These are phyloP conservation scores for Babesia divergens DNA, from an alignment of 169 alveolate genomes.

Conservation along the genomic window DNA sequence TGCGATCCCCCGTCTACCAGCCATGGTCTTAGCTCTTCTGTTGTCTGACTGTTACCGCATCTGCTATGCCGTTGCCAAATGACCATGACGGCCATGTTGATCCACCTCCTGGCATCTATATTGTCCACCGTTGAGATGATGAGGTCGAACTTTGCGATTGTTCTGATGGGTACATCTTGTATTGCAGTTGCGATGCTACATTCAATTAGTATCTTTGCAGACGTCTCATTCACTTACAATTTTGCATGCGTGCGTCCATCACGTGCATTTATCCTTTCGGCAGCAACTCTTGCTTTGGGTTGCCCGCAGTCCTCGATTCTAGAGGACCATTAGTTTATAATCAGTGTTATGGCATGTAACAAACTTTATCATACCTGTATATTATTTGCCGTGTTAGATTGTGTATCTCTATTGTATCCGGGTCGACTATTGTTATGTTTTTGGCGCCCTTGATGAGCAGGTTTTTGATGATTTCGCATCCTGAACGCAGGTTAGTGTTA, in stretches of 20 bases:
- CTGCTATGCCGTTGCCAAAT: neutral
- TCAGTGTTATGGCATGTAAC: conserved; percentile 7
- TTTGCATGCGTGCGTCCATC: neutral
- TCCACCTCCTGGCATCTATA: conserved; percentile 46
- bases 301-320: conserved; percentile 26
- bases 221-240: neutral
- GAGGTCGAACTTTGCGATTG: conserved; percentile 26
- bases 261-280: neutral
- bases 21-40: conserved; percentile 7
- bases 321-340: neutral
- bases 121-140: conserved; percentile 41
- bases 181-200: conserved; percentile 8
- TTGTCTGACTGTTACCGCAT: neutral
- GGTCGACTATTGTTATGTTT: conserved; percentile 60
- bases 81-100: conserved; percentile 24
- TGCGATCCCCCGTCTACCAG: conserved; percentile 73
- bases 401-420: conserved; percentile 61
- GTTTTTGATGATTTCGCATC: conserved; percentile 66
- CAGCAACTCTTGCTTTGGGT: conserved; percentile 32
- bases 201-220: neutral
- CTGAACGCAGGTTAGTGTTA: neutral
- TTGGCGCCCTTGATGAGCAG: conserved; percentile 32
- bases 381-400: conserved; percentile 68
- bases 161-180: conserved; percentile 15
- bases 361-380: conserved; percentile 31